A percentile compares a stretch with the other conserved stretches of the same genome.
Evolutionary conservation across 441 rosid species (phyloP).

Genomic region (Rhodomyrtus psidioides): DNA sequence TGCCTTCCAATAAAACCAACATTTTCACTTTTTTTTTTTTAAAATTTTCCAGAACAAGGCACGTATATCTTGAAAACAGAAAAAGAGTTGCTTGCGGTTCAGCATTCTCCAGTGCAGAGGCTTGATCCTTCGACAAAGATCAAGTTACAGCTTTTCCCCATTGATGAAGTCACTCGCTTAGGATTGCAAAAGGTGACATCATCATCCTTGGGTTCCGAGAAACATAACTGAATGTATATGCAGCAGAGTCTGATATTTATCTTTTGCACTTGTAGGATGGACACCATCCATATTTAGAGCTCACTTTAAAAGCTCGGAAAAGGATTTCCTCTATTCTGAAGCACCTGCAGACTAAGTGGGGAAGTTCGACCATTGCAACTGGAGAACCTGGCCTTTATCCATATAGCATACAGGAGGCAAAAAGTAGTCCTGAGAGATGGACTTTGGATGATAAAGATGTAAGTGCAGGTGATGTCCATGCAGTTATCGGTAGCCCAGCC

Average conservation of each 20-base stretch:
- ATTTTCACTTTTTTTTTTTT: neutral
- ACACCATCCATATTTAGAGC: conserved; percentile 84
- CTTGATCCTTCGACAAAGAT: conserved; percentile 35
- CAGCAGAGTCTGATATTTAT: neutral
- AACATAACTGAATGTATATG: neutral
- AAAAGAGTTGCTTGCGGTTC: conserved; percentile 1
- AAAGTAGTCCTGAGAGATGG: conserved; percentile 35
- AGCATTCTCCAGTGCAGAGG: conserved; percentile 21
- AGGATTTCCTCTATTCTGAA: conserved; percentile 75
- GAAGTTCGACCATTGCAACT: conserved; percentile 48
- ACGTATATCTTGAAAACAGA: conserved; percentile 1
- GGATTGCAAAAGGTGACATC: conserved; percentile 63
- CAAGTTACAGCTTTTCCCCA: conserved; percentile 82
- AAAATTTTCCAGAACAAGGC: neutral
- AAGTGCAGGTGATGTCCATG: conserved; percentile 48
- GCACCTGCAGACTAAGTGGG: conserved; percentile 76
- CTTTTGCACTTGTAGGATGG: conserved; percentile 41
- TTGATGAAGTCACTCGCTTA: conserved; percentile 46
- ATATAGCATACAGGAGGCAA: conserved; percentile 18
- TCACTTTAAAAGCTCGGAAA: conserved; percentile 64
- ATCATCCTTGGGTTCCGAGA: neutral
- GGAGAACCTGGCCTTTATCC: conserved; percentile 61
- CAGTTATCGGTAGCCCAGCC: conserved; percentile 55
- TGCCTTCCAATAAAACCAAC: conserved; percentile 12
- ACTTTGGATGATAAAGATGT: conserved; percentile 30